These are phyloP conservation scores for Candida schatavii DNA, from an alignment of 805 yeast species.

Conservation along the genomic window DNA sequence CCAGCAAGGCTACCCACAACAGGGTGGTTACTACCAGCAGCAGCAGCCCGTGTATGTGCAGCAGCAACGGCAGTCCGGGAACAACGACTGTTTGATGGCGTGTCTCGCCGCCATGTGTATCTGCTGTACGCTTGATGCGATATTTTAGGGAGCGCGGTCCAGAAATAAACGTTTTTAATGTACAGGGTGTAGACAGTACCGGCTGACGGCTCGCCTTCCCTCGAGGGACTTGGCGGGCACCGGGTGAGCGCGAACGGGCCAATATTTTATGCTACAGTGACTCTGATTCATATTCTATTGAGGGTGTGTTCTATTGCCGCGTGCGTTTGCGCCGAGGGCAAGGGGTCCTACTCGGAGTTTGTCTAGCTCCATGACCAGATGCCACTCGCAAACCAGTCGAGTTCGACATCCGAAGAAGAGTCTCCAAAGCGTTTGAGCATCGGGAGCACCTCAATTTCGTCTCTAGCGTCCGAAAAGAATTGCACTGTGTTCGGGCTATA, in stretches of 20 bases:
- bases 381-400: constrained; percentile 38
- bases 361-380: constrained; percentile 28
- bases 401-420: constrained; percentile 22
- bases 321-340: no score
- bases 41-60: constrained; percentile 46
- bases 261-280: no score
- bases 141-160: constrained; percentile 18
- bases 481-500: constrained; percentile 17
- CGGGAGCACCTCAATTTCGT: constrained; percentile 20
- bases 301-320: no score
- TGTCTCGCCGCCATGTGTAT: constrained; percentile 42
- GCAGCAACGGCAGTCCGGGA: constrained; percentile 27
- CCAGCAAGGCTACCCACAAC: constrained; percentile 20
- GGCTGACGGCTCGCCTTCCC: no score
- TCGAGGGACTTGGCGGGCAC: no score
- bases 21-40: constrained; percentile 37
- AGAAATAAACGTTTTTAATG: no score
- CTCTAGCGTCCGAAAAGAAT: constrained; percentile 18
- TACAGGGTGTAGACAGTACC: no score
- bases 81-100: constrained; percentile 35
- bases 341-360: no score
- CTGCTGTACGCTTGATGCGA: constrained; percentile 36
- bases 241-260: no score
- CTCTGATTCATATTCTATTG: no score
- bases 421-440: constrained; percentile 34